A percentile compares a stretch with the other conserved stretches of the same genome.
phyloP scores from a whole-genome alignment of 148 eudicot genomes.

The Diospyros kaki region DNA sequence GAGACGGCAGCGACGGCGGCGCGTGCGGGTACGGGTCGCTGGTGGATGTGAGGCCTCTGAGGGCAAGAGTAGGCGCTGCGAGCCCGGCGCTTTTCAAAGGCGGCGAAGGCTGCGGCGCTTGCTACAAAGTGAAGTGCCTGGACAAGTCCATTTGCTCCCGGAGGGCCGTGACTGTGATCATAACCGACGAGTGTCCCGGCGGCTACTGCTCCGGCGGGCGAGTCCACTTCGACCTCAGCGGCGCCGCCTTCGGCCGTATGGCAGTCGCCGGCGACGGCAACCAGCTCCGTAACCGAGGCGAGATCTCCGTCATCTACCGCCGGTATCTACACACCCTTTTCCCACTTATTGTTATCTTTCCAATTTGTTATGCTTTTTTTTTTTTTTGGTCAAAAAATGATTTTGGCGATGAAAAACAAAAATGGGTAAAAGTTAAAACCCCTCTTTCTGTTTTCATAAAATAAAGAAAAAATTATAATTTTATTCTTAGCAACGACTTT shows the following conservation, averaged over 20 bases:
- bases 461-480: too few relatives aligned
- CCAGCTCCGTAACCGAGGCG: conserved; percentile 70
- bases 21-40: conserved; percentile 95
- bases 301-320: conserved; percentile 48
- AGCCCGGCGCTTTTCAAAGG: conserved; percentile 69
- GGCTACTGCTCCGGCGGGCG: conserved; percentile 57
- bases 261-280: conserved; percentile 54
- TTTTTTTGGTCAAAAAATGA: background rate
- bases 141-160: conserved; percentile 71
- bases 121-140: conserved; percentile 81
- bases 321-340: conserved; percentile 28
- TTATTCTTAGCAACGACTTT: too few relatives aligned
- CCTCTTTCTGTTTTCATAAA: too few relatives aligned
- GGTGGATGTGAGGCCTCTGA: conserved; percentile 87
- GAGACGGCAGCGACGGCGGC: conserved; percentile 96
- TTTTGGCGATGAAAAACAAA: background rate
- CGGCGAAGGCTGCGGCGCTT: conserved; percentile 98
- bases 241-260: conserved; percentile 87
- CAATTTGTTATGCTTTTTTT: background rate
- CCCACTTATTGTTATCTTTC: too few relatives aligned
- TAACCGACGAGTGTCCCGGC: conserved; percentile 93
- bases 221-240: conserved; percentile 87
- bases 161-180: conserved; percentile 81
- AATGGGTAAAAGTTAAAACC: too few relatives aligned
- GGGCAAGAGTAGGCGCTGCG: conserved; percentile 87